A percentile compares a stretch with the other conserved stretches of the same genome.
Conservation (phyloP, 2,329 filamentous ascomycete genomes). For the Ascochyta lentis region DNA sequence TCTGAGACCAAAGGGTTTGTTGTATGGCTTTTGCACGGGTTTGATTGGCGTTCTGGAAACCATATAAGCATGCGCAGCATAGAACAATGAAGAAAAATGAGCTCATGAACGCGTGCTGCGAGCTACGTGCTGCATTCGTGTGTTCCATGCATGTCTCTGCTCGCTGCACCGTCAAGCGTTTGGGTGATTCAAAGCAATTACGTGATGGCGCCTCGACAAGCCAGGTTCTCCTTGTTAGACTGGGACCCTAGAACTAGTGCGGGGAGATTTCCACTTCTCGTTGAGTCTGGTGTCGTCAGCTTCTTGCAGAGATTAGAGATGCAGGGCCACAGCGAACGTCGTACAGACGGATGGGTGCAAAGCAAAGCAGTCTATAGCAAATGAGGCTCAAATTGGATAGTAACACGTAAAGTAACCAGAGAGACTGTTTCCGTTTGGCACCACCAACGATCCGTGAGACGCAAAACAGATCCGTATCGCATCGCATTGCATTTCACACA, state of each 20-base stretch:
- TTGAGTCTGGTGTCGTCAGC: slow-evolving; percentile 3
- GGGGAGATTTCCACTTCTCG: slow-evolving; percentile 1
- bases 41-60: slow-evolving; percentile 9
- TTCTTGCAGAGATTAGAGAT: background rate
- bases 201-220: slow-evolving; percentile 3
- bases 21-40: background rate
- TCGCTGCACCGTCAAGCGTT: background rate
- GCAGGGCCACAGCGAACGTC: no score
- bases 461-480: slow-evolving; percentile 27
- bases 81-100: slow-evolving; percentile 18
- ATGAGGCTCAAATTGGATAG: slow-evolving; percentile 50
- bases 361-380: slow-evolving; percentile 26
- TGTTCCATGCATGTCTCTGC: background rate
- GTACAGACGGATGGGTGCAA: no score
- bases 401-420: slow-evolving; percentile 48
- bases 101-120: background rate
- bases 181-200: background rate
- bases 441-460: slow-evolving; percentile 46
- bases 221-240: slow-evolving; percentile 7
- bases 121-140: background rate
- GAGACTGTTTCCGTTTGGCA: slow-evolving; percentile 40
- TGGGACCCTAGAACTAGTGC: slow-evolving; percentile 8
- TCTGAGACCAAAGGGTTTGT: slow-evolving; percentile 10
- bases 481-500: slow-evolving; percentile 43
- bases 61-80: slow-evolving; percentile 13